A percentile compares a stretch with the other conserved stretches of the same genome.
Evolutionary conservation across 2,329 filamentous ascomycete species (phyloP).

Genomic region (Colletotrichum melonis): DNA sequence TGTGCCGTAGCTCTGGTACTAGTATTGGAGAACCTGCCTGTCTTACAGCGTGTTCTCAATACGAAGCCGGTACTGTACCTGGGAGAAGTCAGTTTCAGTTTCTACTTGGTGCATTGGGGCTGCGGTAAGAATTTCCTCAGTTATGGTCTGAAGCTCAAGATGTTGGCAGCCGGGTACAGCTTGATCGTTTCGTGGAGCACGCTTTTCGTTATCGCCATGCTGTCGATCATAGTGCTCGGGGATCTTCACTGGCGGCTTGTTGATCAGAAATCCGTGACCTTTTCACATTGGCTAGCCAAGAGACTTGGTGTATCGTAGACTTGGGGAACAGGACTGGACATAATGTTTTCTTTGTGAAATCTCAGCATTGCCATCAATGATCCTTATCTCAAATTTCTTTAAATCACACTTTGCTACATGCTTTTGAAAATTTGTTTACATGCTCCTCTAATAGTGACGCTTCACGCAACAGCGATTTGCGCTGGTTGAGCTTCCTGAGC

Average conservation of each 20-base stretch:
- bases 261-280: slow-evolving; percentile 56
- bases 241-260: slow-evolving; percentile 60
- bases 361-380: background rate
- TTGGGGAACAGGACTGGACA: too few species aligned
- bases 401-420: background rate
- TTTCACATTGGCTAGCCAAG: slow-evolving; percentile 53
- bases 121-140: background rate
- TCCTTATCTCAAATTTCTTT: background rate
- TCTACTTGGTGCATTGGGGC: slow-evolving; percentile 72
- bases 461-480: slow-evolving; percentile 22
- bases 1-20: slow-evolving; percentile 9
- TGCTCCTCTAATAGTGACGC: background rate
- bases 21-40: slow-evolving; percentile 8
- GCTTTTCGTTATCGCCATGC: background rate
- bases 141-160: background rate
- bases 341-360: background rate
- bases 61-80: slow-evolving; percentile 69
- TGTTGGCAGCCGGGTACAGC: background rate
- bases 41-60: slow-evolving; percentile 71
- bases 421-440: background rate
- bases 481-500: slow-evolving; percentile 3
- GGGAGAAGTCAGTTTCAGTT: slow-evolving; percentile 69
- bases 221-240: slow-evolving; percentile 51
- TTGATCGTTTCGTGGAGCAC: background rate
- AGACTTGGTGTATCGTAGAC: background rate